Conservation (phyloP, 116 monocot genomes). For the Thalassia testudinum region DNA sequence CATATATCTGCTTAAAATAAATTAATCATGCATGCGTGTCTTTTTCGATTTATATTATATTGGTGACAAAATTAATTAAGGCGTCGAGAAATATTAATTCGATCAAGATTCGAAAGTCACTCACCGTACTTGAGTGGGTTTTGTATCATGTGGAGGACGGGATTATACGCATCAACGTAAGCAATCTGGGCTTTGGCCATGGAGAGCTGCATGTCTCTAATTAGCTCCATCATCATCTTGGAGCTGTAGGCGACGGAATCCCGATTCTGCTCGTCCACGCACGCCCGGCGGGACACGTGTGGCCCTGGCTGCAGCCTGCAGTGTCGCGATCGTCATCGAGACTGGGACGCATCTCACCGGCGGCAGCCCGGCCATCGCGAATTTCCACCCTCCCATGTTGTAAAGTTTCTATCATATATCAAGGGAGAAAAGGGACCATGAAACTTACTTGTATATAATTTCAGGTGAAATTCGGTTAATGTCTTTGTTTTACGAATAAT, state of each 20-base stretch:
- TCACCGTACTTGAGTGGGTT: constrained; percentile 17
- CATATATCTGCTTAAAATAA: too few relatives aligned
- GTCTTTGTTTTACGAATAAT: too few relatives aligned
- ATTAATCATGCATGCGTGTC: too few relatives aligned
- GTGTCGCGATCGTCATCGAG: constrained; percentile 7
- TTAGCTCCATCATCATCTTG: constrained; percentile 6
- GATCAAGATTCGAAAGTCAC: too few relatives aligned
- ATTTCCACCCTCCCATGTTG: constrained; percentile 19
- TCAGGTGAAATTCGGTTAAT: too few relatives aligned
- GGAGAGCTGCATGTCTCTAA: constrained; percentile 8
- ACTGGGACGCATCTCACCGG: constrained; percentile 43
- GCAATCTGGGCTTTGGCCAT: constrained; percentile 16
- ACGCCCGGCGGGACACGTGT: neutral
- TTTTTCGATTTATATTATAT: too few relatives aligned
- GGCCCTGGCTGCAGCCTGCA: neutral
- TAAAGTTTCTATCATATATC: constrained; percentile 31
- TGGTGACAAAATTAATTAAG: too few relatives aligned
- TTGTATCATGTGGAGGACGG: constrained; percentile 20
- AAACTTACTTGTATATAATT: too few relatives aligned
- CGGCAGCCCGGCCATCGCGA: constrained; percentile 21
- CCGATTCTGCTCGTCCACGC: constrained; percentile 18
- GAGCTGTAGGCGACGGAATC: constrained; percentile 20
- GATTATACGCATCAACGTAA: constrained; percentile 13
- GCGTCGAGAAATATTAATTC: too few relatives aligned
- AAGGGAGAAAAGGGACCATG: too few relatives aligned